These are phyloP conservation scores for Cladosporium oxysporum DNA, from an alignment of 2,329 filamentous ascomycete genomes.

Conservation along the genomic window DNA sequence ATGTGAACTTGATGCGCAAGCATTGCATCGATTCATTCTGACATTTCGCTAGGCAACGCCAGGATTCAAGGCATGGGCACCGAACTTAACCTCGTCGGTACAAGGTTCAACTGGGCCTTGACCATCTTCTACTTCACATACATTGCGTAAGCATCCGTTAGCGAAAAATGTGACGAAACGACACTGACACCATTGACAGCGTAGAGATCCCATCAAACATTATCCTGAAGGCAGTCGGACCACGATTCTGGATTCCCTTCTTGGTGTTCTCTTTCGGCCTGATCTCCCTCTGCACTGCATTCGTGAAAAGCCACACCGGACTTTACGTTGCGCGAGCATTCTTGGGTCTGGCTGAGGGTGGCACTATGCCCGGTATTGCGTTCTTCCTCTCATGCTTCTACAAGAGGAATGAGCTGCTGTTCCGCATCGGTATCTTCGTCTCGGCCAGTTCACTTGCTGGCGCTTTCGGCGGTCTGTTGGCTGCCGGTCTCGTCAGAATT, in stretches of 20 bases:
- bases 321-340: slow-evolving; percentile 48
- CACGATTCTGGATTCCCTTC: slow-evolving; percentile 46
- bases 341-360: slow-evolving; percentile 71
- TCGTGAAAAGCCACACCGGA: slow-evolving; percentile 23
- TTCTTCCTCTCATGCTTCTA: slow-evolving; percentile 31
- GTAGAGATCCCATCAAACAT: slow-evolving; percentile 43
- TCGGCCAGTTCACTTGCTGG: slow-evolving; percentile 42
- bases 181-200: background rate
- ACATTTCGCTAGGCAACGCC: slow-evolving; percentile 27
- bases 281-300: slow-evolving; percentile 46
- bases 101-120: slow-evolving; percentile 41
- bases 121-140: slow-evolving; percentile 45
- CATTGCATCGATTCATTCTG: background rate
- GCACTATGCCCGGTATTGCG: slow-evolving; percentile 55
- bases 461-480: slow-evolving; percentile 29
- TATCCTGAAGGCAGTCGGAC: slow-evolving; percentile 45
- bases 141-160: slow-evolving; percentile 24
- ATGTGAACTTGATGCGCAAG: slow-evolving; percentile 41
- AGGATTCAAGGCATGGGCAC: slow-evolving; percentile 41
- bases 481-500: slow-evolving; percentile 47
- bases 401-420: slow-evolving; percentile 28
- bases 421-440: slow-evolving; percentile 30
- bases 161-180: background rate
- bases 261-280: slow-evolving; percentile 59
- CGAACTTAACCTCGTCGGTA: slow-evolving; percentile 40